Base-by-base conservation (phyloP, 192 early-diverging fungal species). In the Umbelopsis vinacea region DNA sequence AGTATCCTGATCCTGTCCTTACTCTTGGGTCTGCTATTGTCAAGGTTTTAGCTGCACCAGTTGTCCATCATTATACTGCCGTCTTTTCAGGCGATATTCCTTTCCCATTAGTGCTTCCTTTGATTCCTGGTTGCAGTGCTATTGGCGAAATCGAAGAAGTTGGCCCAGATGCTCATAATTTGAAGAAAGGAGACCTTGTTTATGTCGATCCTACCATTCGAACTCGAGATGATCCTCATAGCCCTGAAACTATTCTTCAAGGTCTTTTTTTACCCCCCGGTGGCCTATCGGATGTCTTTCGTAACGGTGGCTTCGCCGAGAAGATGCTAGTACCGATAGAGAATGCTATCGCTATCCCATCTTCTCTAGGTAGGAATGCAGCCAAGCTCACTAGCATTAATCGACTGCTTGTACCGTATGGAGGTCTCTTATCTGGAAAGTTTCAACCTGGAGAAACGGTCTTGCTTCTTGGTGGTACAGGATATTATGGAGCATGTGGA, bases 181-280 rank as follows among this genome's bases (percentile, higher is more conserved):
- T 81, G 7, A 54, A 78, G 17, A 47, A 43, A 22, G 80, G 80
- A 15, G 76, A 81, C 21, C 45, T 78, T 35, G 76, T 78, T 19
- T 77, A 66, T 33, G 74, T 73, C 29, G 80, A 80, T 22, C 76
- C 80, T 7, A 75, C 70, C 0, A 74, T 81, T 33, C 76, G 73
- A 23, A 26, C 80, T 43, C 80, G 80, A 1, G 80, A 81, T 33
- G 66, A 81, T 45, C 52, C 76, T 7, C 60, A 63, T 15, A 46
- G 26, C 2, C 80, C 80, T 9, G 38, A 66, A 6, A 68, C 66
- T 4, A 78, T 75, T 55, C 48, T 81, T 2, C 76, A 81, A 57
- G 80, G 71, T 45, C 70, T 75, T 1, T 45, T 78, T 24, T 71
- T 68, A 26, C 67, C 74, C 19, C 73, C 67, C 0, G 55, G 50